These are phyloP conservation scores for Mycena galopus DNA, from an alignment of 768 basidiomycete species.

Conservation along the genomic window DNA sequence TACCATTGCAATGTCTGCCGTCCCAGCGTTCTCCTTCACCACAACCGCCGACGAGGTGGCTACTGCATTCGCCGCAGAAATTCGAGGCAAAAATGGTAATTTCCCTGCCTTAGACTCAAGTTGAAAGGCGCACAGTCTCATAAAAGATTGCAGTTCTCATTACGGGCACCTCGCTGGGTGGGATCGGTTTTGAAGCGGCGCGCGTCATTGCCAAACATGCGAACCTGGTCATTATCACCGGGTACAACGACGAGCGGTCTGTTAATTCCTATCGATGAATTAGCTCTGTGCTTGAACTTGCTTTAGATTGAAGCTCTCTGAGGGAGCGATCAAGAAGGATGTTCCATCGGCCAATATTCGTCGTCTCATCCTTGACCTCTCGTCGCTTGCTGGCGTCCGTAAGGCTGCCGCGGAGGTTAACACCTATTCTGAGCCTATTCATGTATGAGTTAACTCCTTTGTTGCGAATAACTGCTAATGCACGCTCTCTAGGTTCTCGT, in stretches of 20 bases:
- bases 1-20: too few relatives aligned
- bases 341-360: background rate
- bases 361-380: background rate
- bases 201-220: background rate
- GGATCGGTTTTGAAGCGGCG: background rate
- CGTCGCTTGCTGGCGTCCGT: background rate
- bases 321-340: background rate
- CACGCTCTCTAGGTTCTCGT: conserved; percentile 14
- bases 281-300: background rate
- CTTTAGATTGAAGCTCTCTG: background rate
- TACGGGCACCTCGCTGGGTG: background rate
- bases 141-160: background rate
- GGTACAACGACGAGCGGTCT: background rate
- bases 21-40: background rate
- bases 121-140: too few relatives aligned
- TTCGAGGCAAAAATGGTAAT: background rate
- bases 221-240: background rate
- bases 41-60: background rate
- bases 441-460: background rate
- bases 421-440: background rate
- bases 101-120: too few relatives aligned
- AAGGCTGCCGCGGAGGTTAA: background rate
- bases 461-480: background rate
- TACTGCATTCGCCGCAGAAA: background rate
- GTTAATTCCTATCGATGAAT: background rate